Evolutionary conservation across 2,329 filamentous ascomycete species (phyloP).

Genomic region (Calonectria pteridis): DNA sequence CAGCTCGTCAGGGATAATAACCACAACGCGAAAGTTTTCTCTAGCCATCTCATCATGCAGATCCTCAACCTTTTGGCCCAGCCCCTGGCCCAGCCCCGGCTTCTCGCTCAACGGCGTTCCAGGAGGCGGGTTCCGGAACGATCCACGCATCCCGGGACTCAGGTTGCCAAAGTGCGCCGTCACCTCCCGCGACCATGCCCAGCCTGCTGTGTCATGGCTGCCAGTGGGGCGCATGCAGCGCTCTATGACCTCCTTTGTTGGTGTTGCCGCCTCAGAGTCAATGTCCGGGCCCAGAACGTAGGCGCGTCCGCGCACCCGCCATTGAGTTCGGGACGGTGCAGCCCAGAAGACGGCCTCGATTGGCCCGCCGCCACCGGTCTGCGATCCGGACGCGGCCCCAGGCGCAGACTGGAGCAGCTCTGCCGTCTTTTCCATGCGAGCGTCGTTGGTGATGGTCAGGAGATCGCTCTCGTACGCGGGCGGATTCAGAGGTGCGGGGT

Average conservation of each 20-base stretch:
- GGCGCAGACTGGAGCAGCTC: conserved; percentile 68
- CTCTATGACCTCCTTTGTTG: conserved; percentile 71
- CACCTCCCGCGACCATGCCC: conserved; percentile 85
- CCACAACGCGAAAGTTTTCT: conserved; percentile 84
- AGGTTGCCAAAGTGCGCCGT: conserved; percentile 93
- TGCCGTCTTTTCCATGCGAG: conserved; percentile 84
- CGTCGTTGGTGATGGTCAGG: conserved; percentile 87
- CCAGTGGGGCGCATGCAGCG: conserved; percentile 68
- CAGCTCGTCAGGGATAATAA: conserved; percentile 82
- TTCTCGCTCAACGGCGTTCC: conserved; percentile 70
- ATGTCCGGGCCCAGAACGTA: conserved; percentile 81
- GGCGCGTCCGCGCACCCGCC: conserved; percentile 83
- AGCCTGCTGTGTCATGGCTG: conserved; percentile 59
- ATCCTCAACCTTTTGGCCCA: conserved; percentile 76
- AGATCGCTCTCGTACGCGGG: conserved; percentile 79
- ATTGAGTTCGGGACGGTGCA: conserved; percentile 78
- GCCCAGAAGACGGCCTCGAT: conserved; percentile 92
- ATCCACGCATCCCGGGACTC: conserved; percentile 82
- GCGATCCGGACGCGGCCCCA: conserved; percentile 33
- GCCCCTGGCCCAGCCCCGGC: conserved; percentile 55
- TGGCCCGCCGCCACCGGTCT: conserved; percentile 72
- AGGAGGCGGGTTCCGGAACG: conserved; percentile 79
- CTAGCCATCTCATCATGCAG: conserved; percentile 79
- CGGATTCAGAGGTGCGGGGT: conserved; percentile 79
- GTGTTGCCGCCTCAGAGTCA: conserved; percentile 56